Evolutionary conservation across 1,284 basidiomycete genomes (phyloP).

Genomic region (Fereydounia khargensis): DNA sequence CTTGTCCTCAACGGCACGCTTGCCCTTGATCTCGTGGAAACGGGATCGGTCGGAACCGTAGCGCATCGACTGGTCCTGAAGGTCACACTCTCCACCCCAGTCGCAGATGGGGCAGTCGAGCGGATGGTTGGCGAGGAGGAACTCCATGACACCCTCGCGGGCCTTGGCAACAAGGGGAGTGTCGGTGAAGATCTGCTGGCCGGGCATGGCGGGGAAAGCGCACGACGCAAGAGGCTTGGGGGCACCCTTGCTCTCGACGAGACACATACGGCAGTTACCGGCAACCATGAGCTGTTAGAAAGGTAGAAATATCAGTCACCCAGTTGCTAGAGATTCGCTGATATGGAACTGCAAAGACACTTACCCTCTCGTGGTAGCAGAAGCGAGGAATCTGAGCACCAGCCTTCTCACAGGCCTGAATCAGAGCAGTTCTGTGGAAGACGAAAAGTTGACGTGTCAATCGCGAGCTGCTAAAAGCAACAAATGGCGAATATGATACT

Average conservation of each 20-base stretch:
- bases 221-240: constrained; percentile 76
- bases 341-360: too few species aligned
- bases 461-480: not conserved
- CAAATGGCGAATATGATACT: too few species aligned
- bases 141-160: constrained; percentile 91
- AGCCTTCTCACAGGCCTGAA: constrained; percentile 77
- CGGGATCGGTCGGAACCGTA: constrained; percentile 95
- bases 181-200: constrained; percentile 92
- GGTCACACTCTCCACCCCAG: constrained; percentile 78
- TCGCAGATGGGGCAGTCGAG: constrained; percentile 98
- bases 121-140: constrained; percentile 93
- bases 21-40: constrained; percentile 96
- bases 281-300: constrained; percentile 50
- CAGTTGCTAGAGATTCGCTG: too few species aligned
- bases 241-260: constrained; percentile 90
- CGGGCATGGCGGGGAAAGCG: constrained; percentile 97
- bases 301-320: too few species aligned
- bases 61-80: constrained; percentile 99
- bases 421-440: constrained; percentile 64
- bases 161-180: constrained; percentile 93
- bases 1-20: constrained; percentile 98
- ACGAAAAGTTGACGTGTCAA: not conserved
- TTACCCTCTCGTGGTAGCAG: constrained; percentile 89
- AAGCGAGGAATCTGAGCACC: constrained; percentile 64
- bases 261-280: constrained; percentile 66